A percentile compares a stretch with the other conserved stretches of the same genome.
These are phyloP conservation scores for Botrytis byssoidea DNA, from an alignment of 2,329 filamentous ascomycete genomes.

Conservation along the genomic window DNA sequence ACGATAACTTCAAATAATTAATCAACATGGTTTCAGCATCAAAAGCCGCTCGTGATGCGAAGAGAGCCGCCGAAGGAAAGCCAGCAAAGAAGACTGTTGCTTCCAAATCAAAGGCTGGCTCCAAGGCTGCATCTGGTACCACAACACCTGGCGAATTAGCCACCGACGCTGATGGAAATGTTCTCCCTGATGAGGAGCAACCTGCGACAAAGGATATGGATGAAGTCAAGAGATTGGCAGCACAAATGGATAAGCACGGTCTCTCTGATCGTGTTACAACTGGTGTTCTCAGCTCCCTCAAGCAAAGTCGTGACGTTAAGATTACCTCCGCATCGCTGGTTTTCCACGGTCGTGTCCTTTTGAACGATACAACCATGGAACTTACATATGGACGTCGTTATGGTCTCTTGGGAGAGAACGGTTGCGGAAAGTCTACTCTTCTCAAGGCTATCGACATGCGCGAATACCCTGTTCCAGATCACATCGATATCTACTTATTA, in stretches of 20 bases:
- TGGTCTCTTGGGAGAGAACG: conserved; percentile 93
- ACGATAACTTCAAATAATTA: conserved; percentile 24
- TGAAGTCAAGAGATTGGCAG: conserved; percentile 80
- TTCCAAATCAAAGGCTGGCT: conserved; percentile 63
- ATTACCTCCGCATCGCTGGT: conserved; percentile 90
- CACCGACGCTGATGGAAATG: conserved; percentile 60
- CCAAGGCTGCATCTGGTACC: conserved; percentile 62
- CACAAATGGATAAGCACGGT: conserved; percentile 95
- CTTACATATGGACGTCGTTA: conserved; percentile 91
- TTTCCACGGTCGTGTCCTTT: conserved; percentile 95
- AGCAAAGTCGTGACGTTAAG: conserved; percentile 90
- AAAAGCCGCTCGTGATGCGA: conserved; percentile 70
- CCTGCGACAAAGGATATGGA: conserved; percentile 74
- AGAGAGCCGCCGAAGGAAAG: conserved; percentile 71
- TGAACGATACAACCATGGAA: conserved; percentile 91
- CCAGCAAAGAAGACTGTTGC: conserved; percentile 75
- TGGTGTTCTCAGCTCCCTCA: conserved; percentile 85
- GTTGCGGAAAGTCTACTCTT: conserved; percentile 97
- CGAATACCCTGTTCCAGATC: conserved; percentile 93
- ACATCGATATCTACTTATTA: conserved; percentile 96
- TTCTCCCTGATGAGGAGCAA: conserved; percentile 55
- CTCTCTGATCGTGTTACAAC: conserved; percentile 97
- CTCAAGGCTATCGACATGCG: conserved; percentile 91
- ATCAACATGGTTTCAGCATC: conserved; percentile 64
- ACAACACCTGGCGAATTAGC: conserved; percentile 69